A percentile compares a stretch with the other conserved stretches of the same genome.
Conservation (phyloP, 2,329 filamentous ascomycete species). For the Xylaria digitata region DNA sequence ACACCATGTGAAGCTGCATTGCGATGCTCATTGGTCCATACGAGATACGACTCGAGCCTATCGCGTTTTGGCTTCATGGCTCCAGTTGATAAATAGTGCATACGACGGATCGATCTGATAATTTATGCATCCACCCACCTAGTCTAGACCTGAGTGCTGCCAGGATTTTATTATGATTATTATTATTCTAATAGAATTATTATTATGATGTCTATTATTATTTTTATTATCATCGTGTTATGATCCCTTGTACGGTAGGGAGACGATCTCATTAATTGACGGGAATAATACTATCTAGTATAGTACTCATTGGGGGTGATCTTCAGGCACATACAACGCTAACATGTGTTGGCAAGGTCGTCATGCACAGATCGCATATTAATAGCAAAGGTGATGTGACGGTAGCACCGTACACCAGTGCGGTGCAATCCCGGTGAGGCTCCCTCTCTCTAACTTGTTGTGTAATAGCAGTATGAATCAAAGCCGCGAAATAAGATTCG, state of each 20-base stretch:
- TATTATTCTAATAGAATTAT: no score
- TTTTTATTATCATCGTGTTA: slow-evolving; percentile 14
- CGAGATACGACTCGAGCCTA: slow-evolving; percentile 10
- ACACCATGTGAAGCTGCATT: slow-evolving; percentile 25
- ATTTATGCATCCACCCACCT: slow-evolving; percentile 6
- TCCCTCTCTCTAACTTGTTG: background rate
- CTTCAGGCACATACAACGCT: slow-evolving; percentile 33
- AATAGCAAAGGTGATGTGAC: slow-evolving; percentile 34
- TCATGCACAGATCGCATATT: slow-evolving; percentile 31
- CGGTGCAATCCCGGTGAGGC: slow-evolving; percentile 14
- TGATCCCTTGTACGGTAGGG: background rate
- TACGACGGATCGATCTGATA: slow-evolving; percentile 7
- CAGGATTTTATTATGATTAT: no score
- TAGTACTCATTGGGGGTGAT: slow-evolving; percentile 20
- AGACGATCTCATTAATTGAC: slow-evolving; percentile 22
- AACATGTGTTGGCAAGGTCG: slow-evolving; percentile 22
- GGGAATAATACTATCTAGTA: background rate
- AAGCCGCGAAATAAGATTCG: background rate
- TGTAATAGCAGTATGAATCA: slow-evolving; percentile 1
- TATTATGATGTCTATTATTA: no score
- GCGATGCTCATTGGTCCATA: slow-evolving; percentile 23
- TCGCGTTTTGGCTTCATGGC: slow-evolving; percentile 10
- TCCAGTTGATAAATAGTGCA: background rate
- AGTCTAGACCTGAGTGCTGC: background rate
- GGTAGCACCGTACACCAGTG: slow-evolving; percentile 7